Evolutionary conservation across 1,284 basidiomycete species (phyloP).

Genomic region (Meripilus lineatus): DNA sequence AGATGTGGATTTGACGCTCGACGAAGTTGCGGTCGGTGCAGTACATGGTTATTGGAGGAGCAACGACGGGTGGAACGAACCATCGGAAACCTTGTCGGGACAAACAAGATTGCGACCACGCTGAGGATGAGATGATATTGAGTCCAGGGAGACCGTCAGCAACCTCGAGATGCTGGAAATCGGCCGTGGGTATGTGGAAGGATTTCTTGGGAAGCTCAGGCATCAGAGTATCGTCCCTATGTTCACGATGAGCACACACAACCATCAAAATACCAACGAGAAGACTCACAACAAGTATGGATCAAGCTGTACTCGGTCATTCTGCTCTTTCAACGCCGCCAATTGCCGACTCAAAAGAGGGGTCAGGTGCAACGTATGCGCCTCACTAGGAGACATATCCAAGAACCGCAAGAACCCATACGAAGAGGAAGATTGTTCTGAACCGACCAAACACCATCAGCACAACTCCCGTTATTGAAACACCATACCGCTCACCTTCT

Average conservation of each 20-base stretch:
- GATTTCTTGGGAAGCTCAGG: constrained; percentile 33
- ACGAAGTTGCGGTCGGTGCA: constrained; percentile 79
- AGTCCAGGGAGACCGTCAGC: constrained; percentile 52
- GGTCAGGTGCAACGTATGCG: constrained; percentile 53
- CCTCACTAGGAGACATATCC: constrained; percentile 58
- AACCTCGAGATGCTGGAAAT: constrained; percentile 30
- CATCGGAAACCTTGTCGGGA: constrained; percentile 78
- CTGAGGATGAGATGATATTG: constrained; percentile 51
- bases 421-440: background rate
- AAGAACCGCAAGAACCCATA: constrained; percentile 81
- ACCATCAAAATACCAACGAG: constrained; percentile 10
- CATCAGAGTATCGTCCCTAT: constrained; percentile 58
- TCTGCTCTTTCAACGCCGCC: constrained; percentile 43
- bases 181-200: constrained; percentile 28
- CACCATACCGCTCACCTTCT: constrained; percentile 41
- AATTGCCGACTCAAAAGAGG: constrained; percentile 54
- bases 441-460: background rate
- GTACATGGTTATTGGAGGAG: constrained; percentile 76
- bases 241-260: constrained; percentile 11
- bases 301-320: constrained; percentile 34
- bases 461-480: too few species aligned
- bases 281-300: constrained; percentile 46
- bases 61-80: constrained; percentile 79
- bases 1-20: constrained; percentile 59
- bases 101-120: constrained; percentile 75